Evolutionary conservation across 2,329 filamentous ascomycete species (phyloP).

Genomic region (Xylariaceae sp.): DNA sequence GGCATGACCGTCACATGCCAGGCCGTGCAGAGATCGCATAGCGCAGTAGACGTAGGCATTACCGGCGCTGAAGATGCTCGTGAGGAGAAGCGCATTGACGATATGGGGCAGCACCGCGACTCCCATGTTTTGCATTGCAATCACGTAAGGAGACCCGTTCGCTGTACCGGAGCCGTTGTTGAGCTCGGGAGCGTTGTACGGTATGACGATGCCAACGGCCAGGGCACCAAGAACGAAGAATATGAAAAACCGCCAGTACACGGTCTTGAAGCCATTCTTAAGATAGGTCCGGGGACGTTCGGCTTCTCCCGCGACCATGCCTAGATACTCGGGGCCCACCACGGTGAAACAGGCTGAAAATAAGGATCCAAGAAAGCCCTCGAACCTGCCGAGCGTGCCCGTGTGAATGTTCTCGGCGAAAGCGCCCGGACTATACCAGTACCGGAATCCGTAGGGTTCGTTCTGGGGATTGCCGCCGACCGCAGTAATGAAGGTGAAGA

Average conservation of each 20-base stretch:
- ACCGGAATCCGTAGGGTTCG: constrained; percentile 66
- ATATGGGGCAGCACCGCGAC: constrained; percentile 54
- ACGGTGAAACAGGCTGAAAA: constrained; percentile 58
- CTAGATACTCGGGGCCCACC: constrained; percentile 58
- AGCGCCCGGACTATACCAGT: constrained; percentile 59
- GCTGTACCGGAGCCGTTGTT: constrained; percentile 45
- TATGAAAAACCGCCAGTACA: constrained; percentile 60
- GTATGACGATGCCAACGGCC: constrained; percentile 57
- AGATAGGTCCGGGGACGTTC: constrained; percentile 55
- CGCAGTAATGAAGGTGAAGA: constrained; percentile 77
- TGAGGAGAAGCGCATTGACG: constrained; percentile 59
- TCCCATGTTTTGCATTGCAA: constrained; percentile 55
- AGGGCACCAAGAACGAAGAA: constrained; percentile 66
- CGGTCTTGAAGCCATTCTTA: constrained; percentile 60
- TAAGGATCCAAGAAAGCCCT: constrained; percentile 58
- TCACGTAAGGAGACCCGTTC: constrained; percentile 53
- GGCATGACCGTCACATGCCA: constrained; percentile 54
- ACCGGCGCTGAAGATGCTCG: constrained; percentile 56
- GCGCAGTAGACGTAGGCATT: constrained; percentile 60
- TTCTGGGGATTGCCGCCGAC: constrained; percentile 69
- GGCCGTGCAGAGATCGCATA: constrained; percentile 56
- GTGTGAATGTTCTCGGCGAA: constrained; percentile 58
- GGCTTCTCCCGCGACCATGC: constrained; percentile 49
- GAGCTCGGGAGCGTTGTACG: constrained; percentile 56
- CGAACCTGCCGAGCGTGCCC: constrained; percentile 59